Base-by-base conservation (phyloP, 2,329 filamentous ascomycete species). In the Beauveria brongniartii region DNA sequence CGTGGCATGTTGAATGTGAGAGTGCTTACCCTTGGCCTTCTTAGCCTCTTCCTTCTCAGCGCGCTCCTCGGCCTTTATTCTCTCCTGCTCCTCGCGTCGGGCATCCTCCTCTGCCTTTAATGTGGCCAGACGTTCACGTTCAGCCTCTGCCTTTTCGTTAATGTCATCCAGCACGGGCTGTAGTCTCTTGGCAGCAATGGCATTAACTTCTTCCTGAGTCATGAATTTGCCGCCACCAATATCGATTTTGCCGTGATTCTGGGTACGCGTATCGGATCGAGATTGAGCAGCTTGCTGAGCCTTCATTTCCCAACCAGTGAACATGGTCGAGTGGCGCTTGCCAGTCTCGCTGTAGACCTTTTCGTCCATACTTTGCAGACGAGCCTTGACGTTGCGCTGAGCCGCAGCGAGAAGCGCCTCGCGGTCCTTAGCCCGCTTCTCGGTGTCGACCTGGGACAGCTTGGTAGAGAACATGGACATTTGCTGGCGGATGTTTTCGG, bases 81-180 rank as follows among this genome's bases (percentile, higher is more conserved):
- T 73, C 47, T 76, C 74, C 3, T 68, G 73, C 57, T 82, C 76
- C 66, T 84, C 86, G 65, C 84, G 80, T 52, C 74, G 77, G 52
- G 78, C 78, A 54, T 82, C 80, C 55, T 85, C 80, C 58, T 86
- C 81, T 69, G 87, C 81, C 67, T 82, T 81, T 64, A 85, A 79
- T 62, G 91, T 85, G 63, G 85, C 78, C 63, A 89, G 81, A 62
- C 86, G 81, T 54, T 88, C 89, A 44, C 84, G 80, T 70, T 91
- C 87, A 63, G 80, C 80, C 69, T 92, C 88, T 0, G 90, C 90
- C 69, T 87, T 90, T 56, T 90, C 86, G 58, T 87, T 86, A 64
- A 97, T 94, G 65, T 95, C 90, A 65, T 96, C 88, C 6, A 97
- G 73, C 0, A 94, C 85, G 5, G 92, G 92, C 71, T 93, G 90